These are phyloP conservation scores for Syncephalastrum monosporum DNA, from an alignment of 371 early-diverging fungal genomes.

Conservation along the genomic window DNA sequence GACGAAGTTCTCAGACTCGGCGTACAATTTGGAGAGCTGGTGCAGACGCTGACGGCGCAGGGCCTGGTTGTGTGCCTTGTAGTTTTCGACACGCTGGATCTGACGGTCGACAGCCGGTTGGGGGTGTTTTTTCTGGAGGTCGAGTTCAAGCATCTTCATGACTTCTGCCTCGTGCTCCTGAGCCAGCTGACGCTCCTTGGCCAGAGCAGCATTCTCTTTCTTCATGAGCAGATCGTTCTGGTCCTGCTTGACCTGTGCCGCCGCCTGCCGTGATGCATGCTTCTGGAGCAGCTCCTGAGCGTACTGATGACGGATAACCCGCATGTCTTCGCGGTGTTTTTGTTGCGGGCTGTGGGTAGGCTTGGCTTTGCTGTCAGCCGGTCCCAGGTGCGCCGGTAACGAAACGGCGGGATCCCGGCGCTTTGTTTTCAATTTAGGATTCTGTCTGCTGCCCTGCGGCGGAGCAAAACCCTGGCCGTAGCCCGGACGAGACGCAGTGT, in stretches of 20 bases:
- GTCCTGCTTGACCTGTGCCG: conserved; percentile 26
- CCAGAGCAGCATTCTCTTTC: conserved; percentile 12
- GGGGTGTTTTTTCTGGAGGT: conserved; percentile 8
- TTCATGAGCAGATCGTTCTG: conserved; percentile 14
- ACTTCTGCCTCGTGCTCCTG: conserved; percentile 30
- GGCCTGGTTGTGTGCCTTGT: conserved; percentile 20
- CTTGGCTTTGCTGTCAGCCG: conserved; percentile 2
- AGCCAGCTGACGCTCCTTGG: conserved; percentile 21
- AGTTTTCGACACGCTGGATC: conserved; percentile 25
- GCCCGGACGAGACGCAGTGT: conserved; percentile 6
- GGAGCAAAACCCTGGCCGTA: conserved; percentile 45
- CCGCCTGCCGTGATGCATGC: conserved; percentile 31
- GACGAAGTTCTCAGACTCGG: conserved; percentile 33
- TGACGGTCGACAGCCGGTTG: conserved; percentile 8
- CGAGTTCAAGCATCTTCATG: conserved; percentile 21
- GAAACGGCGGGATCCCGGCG: conserved; percentile 32
- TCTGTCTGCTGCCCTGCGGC: conserved; percentile 38
- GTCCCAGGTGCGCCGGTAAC: conserved; percentile 36
- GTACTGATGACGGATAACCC: conserved; percentile 34
- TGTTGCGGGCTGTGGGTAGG: conserved; percentile 25
- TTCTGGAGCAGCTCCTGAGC: conserved; percentile 44
- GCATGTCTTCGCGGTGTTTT: conserved; percentile 35
- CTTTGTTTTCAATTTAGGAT: conserved; percentile 19
- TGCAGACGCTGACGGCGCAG: conserved; percentile 26
- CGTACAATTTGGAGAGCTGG: conserved; percentile 34